Conservation (phyloP, 495 filamentous ascomycete species). For the Hypomontagnella submonticulosa region DNA sequence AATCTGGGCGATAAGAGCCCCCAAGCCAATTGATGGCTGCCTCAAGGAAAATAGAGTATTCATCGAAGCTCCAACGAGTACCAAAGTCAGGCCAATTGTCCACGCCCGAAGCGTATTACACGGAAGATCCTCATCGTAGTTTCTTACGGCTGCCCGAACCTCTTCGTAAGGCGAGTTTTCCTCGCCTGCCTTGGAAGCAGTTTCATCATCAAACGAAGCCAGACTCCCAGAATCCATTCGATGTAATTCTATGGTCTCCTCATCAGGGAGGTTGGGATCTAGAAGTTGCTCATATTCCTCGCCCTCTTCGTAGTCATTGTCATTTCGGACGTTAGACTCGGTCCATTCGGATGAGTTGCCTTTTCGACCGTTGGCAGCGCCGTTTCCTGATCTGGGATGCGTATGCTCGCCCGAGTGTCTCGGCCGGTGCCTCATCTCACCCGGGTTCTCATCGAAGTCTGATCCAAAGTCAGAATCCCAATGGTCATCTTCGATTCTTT, state of each 20-base stretch:
- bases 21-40: slow-evolving; percentile 72
- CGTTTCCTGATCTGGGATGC: slow-evolving; percentile 29
- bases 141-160: slow-evolving; percentile 69
- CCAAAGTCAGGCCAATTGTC: slow-evolving; percentile 73
- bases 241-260: slow-evolving; percentile 48
- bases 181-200: slow-evolving; percentile 36
- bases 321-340: slow-evolving; percentile 41
- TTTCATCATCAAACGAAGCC: slow-evolving; percentile 52
- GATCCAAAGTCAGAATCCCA: slow-evolving; percentile 43
- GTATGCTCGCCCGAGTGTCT: slow-evolving; percentile 25
- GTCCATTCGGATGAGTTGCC: slow-evolving; percentile 49
- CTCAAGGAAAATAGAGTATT: slow-evolving; percentile 79
- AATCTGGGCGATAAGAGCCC: slow-evolving; percentile 74
- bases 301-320: slow-evolving; percentile 49
- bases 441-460: slow-evolving; percentile 45
- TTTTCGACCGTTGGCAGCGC: slow-evolving; percentile 49
- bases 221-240: slow-evolving; percentile 37
- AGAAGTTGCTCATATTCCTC: slow-evolving; percentile 59
- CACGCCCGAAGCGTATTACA: slow-evolving; percentile 80
- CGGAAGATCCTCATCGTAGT: slow-evolving; percentile 73
- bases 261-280: slow-evolving; percentile 63
- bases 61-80: slow-evolving; percentile 72
- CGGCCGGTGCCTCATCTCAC: slow-evolving; percentile 39
- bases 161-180: slow-evolving; percentile 78
- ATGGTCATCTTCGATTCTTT: slow-evolving; percentile 39